Percentiles rank a stretch among this genome's conserved stretches.
These are phyloP conservation scores for Podila epicladia DNA, from an alignment of 192 early-diverging fungal genomes.

Conservation along the genomic window DNA sequence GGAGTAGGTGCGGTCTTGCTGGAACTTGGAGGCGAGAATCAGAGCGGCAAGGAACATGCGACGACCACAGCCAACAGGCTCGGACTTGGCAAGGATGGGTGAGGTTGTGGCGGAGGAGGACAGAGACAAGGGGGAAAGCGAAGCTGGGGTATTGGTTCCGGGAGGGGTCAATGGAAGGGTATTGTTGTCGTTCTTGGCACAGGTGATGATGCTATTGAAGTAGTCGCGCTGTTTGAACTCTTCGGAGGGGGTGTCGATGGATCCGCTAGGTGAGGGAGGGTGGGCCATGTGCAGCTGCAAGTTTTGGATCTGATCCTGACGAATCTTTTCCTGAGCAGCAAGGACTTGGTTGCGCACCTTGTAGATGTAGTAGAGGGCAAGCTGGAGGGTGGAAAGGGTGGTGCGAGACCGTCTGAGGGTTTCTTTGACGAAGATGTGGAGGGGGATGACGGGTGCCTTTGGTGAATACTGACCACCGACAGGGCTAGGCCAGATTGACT, in stretches of 20 bases:
- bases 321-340: conserved; percentile 49
- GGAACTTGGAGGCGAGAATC: conserved; percentile 88
- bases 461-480: conserved; percentile 41
- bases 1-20: conserved; percentile 83
- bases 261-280: conserved; percentile 34
- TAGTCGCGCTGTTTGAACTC: conserved; percentile 30
- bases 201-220: conserved; percentile 32
- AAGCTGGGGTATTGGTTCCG: conserved; percentile 40
- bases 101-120: conserved; percentile 23
- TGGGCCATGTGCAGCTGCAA: conserved; percentile 34
- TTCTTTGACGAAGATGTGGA: conserved; percentile 70
- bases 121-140: conserved; percentile 37
- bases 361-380: conserved; percentile 75
- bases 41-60: conserved; percentile 87
- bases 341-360: conserved; percentile 61
- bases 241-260: conserved; percentile 21
- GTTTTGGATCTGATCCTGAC: conserved; percentile 37
- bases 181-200: conserved; percentile 16
- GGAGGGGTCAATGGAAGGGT: conserved; percentile 48
- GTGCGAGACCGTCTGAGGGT: conserved; percentile 73
- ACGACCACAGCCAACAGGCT: conserved; percentile 72
- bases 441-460: conserved; percentile 58
- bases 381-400: conserved; percentile 77
- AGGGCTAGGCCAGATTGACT: conserved; percentile 62
- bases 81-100: conserved; percentile 55